A percentile compares a stretch with the other conserved stretches of the same genome.
Conservation (phyloP, 2,329 filamentous ascomycete species). For the Microsporum audouinii region DNA sequence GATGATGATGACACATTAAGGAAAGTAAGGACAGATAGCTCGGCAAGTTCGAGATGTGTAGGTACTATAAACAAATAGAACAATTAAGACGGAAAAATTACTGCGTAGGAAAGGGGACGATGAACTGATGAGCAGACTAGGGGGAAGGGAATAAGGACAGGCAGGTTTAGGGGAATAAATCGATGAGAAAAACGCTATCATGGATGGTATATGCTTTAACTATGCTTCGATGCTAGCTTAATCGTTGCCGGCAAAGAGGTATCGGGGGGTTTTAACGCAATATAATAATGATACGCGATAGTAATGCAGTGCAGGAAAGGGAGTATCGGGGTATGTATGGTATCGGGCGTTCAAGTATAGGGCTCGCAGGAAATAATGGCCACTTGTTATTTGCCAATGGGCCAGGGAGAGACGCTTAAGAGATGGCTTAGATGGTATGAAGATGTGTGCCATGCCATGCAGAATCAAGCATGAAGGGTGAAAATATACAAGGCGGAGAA, state of each 20-base stretch:
- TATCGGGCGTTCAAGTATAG: not conserved
- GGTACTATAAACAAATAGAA: not conserved
- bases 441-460: not conserved
- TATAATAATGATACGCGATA: not conserved
- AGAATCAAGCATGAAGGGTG: not conserved
- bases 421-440: not conserved
- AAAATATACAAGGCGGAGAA: not conserved
- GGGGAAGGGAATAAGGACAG: not conserved
- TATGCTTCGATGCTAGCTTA: not conserved
- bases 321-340: not conserved
- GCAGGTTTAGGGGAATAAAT: not conserved
- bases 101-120: not conserved
- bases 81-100: not conserved
- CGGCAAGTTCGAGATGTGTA: not conserved
- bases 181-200: not conserved
- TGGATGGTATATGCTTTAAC: not conserved
- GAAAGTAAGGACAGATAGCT: not conserved
- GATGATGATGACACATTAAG: not conserved
- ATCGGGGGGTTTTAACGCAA: not conserved
- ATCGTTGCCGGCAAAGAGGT: not conserved
- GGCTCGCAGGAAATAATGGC: not conserved
- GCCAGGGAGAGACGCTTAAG: not conserved
- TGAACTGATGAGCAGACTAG: too few species aligned
- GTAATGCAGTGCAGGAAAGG: not conserved
- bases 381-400: not conserved